A percentile compares a stretch with the other conserved stretches of the same genome.
Evolutionary conservation across 441 rosid species (phyloP).

Genomic region (Metrosideros polymorpha): DNA sequence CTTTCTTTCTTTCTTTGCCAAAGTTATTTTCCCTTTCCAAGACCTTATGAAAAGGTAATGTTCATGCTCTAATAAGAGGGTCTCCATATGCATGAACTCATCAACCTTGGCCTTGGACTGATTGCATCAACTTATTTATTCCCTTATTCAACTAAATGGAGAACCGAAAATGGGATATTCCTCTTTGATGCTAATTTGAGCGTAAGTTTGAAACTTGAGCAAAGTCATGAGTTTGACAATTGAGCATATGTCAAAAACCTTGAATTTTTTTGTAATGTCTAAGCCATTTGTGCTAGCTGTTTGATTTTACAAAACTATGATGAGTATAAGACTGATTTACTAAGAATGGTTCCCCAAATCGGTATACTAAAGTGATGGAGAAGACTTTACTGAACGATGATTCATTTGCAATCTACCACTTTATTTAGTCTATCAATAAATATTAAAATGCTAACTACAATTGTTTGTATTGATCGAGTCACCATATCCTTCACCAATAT

Average conservation of each 20-base stretch:
- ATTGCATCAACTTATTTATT: not conserved
- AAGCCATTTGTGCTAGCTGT: not conserved
- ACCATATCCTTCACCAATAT: not conserved
- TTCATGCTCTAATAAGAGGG: not conserved
- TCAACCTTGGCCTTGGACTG: not conserved
- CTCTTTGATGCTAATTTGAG: not conserved
- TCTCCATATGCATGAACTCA: not conserved
- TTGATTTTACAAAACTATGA: not conserved
- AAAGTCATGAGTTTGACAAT: not conserved
- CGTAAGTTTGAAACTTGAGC: not conserved
- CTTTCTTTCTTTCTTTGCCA: not conserved
- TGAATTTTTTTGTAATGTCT: not conserved
- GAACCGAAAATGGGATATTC: not conserved
- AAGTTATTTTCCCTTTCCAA: not conserved
- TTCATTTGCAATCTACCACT: not conserved
- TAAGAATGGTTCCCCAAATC: not conserved
- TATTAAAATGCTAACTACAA: not conserved
- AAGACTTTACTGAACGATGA: not conserved
- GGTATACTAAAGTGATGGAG: not conserved
- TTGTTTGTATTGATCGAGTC: not conserved
- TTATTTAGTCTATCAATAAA: not conserved
- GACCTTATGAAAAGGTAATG: not conserved
- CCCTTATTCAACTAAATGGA: not conserved
- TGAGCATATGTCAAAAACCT: not conserved
- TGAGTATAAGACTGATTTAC: not conserved